A percentile compares a stretch with the other conserved stretches of the same genome.
Conservation (phyloP, 2,329 filamentous ascomycete genomes). For the Penicillium sp. region DNA sequence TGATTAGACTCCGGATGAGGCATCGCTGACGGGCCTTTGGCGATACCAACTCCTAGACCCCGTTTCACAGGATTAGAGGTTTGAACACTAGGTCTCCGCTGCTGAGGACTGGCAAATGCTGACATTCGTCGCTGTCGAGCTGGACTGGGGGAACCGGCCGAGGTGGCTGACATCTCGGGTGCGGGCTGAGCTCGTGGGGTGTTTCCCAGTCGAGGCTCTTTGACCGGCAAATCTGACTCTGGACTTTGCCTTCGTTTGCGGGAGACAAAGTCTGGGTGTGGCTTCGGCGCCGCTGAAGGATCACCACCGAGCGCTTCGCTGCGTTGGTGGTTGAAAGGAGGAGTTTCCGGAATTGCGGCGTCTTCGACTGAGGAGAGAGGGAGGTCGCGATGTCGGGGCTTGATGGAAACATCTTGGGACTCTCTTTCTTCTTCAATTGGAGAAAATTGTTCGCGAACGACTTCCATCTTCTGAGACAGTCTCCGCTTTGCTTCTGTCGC, state of each 20-base stretch:
- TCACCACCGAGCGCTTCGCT: neutral
- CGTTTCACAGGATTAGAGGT: neutral
- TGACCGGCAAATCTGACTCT: neutral
- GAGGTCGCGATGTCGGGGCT: conserved; percentile 15
- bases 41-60: neutral
- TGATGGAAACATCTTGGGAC: neutral
- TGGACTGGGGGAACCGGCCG: neutral
- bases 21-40: neutral
- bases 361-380: conserved; percentile 29
- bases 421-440: conserved; percentile 1
- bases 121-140: neutral
- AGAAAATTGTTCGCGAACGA: conserved; percentile 2
- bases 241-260: neutral
- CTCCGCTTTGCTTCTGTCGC: conserved; percentile 15
- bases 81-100: neutral
- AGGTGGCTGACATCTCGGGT: neutral
- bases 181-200: neutral
- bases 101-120: neutral
- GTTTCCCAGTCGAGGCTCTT: neutral
- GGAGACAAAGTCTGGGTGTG: neutral
- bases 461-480: conserved; percentile 5
- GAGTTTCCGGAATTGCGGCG: neutral
- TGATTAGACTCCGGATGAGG: neutral
- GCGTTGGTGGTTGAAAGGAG: neutral
- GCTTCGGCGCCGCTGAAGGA: neutral